Evolutionary conservation across 257 asterid species (phyloP).

Genomic region (Leonotis leonurus): DNA sequence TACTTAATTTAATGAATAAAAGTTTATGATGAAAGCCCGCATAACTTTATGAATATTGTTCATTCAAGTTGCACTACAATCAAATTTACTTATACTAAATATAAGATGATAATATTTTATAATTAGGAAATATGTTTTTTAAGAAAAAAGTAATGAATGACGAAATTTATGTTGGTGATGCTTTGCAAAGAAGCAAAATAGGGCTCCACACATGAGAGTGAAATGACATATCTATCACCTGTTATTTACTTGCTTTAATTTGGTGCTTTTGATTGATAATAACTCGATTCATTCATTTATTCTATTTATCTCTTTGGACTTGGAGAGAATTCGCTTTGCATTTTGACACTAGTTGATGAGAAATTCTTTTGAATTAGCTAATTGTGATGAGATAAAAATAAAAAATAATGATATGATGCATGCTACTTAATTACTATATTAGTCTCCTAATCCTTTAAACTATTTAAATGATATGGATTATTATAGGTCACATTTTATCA

Average conservation of each 20-base stretch:
- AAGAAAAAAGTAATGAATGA: background rate
- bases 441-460: too few relatives aligned
- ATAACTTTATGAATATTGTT: conserved; percentile 7
- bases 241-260: conserved; percentile 50
- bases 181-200: conserved; percentile 30
- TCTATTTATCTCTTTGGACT: background rate
- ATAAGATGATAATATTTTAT: conserved; percentile 7
- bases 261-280: background rate
- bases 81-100: background rate
- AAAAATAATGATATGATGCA: background rate
- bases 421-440: too few relatives aligned
- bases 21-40: conserved; percentile 8
- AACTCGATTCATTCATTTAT: conserved; percentile 15
- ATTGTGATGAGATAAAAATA: background rate
- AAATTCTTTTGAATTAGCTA: background rate
- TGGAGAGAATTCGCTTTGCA: conserved; percentile 10
- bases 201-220: conserved; percentile 17
- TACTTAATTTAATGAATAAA: background rate
- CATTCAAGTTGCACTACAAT: background rate
- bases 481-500: too few relatives aligned
- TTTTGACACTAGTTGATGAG: conserved; percentile 11
- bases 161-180: conserved; percentile 16
- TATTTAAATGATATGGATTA: background rate
- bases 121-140: background rate
- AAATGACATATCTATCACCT: conserved; percentile 26